phyloP scores from a whole-genome alignment of 345 rosid genomes.

The Balakata baccata region DNA sequence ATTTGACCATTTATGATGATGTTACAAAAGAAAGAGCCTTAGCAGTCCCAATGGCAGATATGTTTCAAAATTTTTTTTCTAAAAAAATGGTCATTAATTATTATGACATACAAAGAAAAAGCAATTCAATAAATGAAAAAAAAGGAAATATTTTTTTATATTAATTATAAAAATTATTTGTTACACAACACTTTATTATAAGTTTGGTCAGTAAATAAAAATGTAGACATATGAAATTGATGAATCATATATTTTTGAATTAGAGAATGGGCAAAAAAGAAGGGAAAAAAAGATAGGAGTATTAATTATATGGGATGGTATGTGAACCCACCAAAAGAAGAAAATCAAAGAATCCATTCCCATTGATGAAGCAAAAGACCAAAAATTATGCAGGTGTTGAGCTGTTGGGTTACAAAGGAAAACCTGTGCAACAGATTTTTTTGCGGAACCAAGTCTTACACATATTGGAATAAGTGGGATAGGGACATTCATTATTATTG shows the following conservation, averaged over 20 bases:
- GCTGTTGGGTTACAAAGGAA: conserved; percentile 26
- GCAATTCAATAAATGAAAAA: no score
- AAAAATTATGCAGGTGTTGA: conserved; percentile 9
- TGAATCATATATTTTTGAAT: no score
- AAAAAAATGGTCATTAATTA: no score
- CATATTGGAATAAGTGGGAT: conserved; percentile 23
- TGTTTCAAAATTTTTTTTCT: no score
- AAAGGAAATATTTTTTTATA: no score
- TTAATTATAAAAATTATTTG: no score
- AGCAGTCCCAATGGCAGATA: neutral
- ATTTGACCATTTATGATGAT: neutral
- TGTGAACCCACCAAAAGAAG: neutral
- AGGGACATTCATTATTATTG: conserved; percentile 9
- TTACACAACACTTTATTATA: no score
- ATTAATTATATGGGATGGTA: neutral
- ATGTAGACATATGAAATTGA: no score
- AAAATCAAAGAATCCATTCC: neutral
- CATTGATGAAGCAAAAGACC: conserved; percentile 16
- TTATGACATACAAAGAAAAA: no score
- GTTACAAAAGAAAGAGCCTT: neutral
- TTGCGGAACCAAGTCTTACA: neutral
- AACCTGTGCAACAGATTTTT: conserved; percentile 20
- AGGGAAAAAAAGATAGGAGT: neutral
- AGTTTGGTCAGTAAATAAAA: no score
- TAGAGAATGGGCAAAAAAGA: no score